Evolutionary conservation across 352 stramenopile species (phyloP).

Genomic region (Peronospora tabacina): DNA sequence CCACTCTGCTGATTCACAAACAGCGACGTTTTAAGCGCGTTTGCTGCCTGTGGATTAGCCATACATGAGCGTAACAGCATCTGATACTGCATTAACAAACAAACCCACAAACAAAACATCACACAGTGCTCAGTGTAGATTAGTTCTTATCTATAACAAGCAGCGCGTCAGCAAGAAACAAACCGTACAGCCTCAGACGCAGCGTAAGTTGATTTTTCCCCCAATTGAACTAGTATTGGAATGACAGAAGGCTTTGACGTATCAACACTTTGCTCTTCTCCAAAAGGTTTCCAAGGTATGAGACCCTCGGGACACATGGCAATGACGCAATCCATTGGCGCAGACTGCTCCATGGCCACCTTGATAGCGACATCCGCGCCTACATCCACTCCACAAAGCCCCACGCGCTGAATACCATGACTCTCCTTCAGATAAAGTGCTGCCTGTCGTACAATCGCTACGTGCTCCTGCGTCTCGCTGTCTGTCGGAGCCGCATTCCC

Average conservation of each 20-base stretch:
- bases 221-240: slow-evolving; percentile 59
- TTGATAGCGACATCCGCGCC: slow-evolving; percentile 65
- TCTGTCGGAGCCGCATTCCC: slow-evolving; percentile 4
- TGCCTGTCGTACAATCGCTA: slow-evolving; percentile 37
- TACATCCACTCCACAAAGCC: slow-evolving; percentile 53
- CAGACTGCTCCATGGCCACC: slow-evolving; percentile 38
- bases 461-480: slow-evolving; percentile 19
- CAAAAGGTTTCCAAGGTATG: slow-evolving; percentile 26
- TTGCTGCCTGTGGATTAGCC: slow-evolving; percentile 10
- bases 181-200: slow-evolving; percentile 51
- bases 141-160: background rate
- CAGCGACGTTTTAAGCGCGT: slow-evolving; percentile 36
- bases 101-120: slow-evolving; percentile 1
- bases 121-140: background rate
- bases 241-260: slow-evolving; percentile 22
- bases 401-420: slow-evolving; percentile 71
- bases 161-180: background rate
- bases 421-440: slow-evolving; percentile 53
- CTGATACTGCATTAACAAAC: slow-evolving; percentile 39
- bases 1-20: slow-evolving; percentile 69
- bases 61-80: slow-evolving; percentile 36
- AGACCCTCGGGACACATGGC: slow-evolving; percentile 62
- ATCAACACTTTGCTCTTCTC: slow-evolving; percentile 5
- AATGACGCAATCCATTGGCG: slow-evolving; percentile 52
- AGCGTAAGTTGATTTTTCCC: slow-evolving; percentile 55